Conservation (phyloP, 2,329 filamentous ascomycete species). For the Botrytis deweyae region DNA sequence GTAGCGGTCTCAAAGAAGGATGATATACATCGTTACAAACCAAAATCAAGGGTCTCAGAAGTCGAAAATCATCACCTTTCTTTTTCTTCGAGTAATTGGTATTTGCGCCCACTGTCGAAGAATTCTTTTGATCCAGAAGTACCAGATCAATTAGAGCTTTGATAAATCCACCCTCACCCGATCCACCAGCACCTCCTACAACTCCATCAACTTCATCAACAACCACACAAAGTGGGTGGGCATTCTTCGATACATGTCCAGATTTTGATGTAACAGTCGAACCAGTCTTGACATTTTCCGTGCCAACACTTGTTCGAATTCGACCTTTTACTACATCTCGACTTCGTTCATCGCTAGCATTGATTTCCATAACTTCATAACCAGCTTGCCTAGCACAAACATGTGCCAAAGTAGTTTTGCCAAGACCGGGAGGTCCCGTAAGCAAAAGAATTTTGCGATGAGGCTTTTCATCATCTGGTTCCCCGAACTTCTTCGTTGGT, state of each 20-base stretch:
- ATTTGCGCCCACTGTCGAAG: slow-evolving; percentile 39
- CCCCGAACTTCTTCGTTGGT: slow-evolving; percentile 43
- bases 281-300: slow-evolving; percentile 84
- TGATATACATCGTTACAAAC: slow-evolving; percentile 99
- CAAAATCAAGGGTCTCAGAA: slow-evolving; percentile 84
- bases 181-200: slow-evolving; percentile 71
- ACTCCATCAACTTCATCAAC: slow-evolving; percentile 98
- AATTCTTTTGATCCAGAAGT: slow-evolving; percentile 81
- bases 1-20: slow-evolving; percentile 77
- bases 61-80: slow-evolving; percentile 81
- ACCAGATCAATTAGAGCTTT: slow-evolving; percentile 92
- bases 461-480: slow-evolving; percentile 66
- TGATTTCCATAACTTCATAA: slow-evolving; percentile 96
- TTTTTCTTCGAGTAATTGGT: slow-evolving; percentile 48
- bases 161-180: slow-evolving; percentile 90
- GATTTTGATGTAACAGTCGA: slow-evolving; percentile 52
- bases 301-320: slow-evolving; percentile 88
- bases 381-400: slow-evolving; percentile 94
- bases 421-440: slow-evolving; percentile 87
- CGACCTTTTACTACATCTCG: slow-evolving; percentile 84
- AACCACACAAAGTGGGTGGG: slow-evolving; percentile 86
- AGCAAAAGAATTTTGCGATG: slow-evolving; percentile 88
- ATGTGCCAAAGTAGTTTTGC: slow-evolving; percentile 94
- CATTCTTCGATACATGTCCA: slow-evolving; percentile 63
- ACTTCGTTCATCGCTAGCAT: slow-evolving; percentile 93